Conservation (phyloP, 495 filamentous ascomycete genomes). For the Chaetomium fimeti region DNA sequence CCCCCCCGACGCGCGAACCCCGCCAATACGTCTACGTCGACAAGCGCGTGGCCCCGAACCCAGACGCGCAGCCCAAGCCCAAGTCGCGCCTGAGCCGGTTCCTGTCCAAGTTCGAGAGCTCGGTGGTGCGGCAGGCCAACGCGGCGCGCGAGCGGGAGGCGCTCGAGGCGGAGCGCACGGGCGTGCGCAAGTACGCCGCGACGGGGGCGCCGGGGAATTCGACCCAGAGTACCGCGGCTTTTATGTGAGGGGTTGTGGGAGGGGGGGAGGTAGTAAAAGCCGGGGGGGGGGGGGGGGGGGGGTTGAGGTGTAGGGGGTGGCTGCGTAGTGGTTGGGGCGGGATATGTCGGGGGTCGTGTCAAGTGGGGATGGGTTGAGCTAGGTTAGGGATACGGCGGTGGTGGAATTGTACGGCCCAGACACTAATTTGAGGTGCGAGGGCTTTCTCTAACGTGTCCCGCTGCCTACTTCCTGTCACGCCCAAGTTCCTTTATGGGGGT, state of each 20-base stretch:
- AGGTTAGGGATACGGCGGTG: too few relatives aligned
- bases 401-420: too few relatives aligned
- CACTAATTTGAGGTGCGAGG: too few relatives aligned
- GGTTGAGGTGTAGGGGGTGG: too few relatives aligned
- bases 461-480: too few relatives aligned
- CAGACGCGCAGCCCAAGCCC: slow-evolving; percentile 22
- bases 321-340: too few relatives aligned
- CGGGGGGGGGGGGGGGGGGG: too few relatives aligned
- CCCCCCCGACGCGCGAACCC: background rate
- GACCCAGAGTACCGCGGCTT: background rate
- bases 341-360: too few relatives aligned
- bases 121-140: slow-evolving; percentile 20
- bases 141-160: slow-evolving; percentile 11
- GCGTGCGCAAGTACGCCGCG: slow-evolving; percentile 12
- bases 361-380: too few relatives aligned
- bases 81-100: slow-evolving; percentile 23
- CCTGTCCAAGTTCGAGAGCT: slow-evolving; percentile 28
- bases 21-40: background rate
- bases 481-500: too few relatives aligned
- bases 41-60: background rate
- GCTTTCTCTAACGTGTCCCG: too few relatives aligned
- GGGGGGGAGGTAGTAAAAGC: too few relatives aligned
- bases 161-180: slow-evolving; percentile 23
- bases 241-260: slow-evolving; percentile 29
- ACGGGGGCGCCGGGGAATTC: background rate